These are phyloP conservation scores for Xylariaceae sp. DNA, from an alignment of 2,329 filamentous ascomycete genomes.

Conservation along the genomic window DNA sequence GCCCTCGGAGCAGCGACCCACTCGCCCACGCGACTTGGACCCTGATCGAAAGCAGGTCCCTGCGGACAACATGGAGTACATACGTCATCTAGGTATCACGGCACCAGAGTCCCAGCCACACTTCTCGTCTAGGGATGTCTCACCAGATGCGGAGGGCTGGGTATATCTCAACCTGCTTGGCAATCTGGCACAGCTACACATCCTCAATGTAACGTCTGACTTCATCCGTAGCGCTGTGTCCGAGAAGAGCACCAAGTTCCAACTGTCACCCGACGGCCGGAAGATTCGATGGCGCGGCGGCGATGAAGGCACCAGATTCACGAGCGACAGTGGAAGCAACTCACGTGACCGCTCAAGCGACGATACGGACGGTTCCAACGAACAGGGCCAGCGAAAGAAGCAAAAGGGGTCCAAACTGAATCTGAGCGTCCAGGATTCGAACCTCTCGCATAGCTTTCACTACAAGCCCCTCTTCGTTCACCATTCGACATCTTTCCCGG, in stretches of 20 bases:
- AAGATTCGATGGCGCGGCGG: slow-evolving; percentile 78
- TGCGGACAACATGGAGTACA: slow-evolving; percentile 73
- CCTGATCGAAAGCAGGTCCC: slow-evolving; percentile 71
- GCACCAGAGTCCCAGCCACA: slow-evolving; percentile 50
- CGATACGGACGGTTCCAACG: slow-evolving; percentile 42
- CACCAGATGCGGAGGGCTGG: slow-evolving; percentile 67
- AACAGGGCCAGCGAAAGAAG: slow-evolving; percentile 41
- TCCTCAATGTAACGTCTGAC: slow-evolving; percentile 72
- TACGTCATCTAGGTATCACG: slow-evolving; percentile 65
- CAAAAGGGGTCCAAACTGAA: slow-evolving; percentile 40
- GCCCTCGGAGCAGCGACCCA: slow-evolving; percentile 67
- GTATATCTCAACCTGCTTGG: slow-evolving; percentile 75
- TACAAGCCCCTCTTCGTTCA: slow-evolving; percentile 60
- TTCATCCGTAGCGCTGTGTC: slow-evolving; percentile 69
- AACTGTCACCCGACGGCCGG: slow-evolving; percentile 69
- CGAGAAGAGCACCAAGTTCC: slow-evolving; percentile 68
- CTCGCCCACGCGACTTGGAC: slow-evolving; percentile 69
- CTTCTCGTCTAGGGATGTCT: slow-evolving; percentile 44
- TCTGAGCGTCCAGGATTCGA: slow-evolving; percentile 32
- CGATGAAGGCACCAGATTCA: slow-evolving; percentile 57
- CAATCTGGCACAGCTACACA: slow-evolving; percentile 79
- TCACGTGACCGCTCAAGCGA: slow-evolving; percentile 47
- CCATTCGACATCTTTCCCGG: slow-evolving; percentile 38
- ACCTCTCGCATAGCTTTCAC: slow-evolving; percentile 48
- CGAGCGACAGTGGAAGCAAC: slow-evolving; percentile 54